Percentiles rank a stretch among this genome's conserved stretches.
Evolutionary conservation across 371 early-diverging fungal species (phyloP).

Genomic region (Fennellomyces sp.): DNA sequence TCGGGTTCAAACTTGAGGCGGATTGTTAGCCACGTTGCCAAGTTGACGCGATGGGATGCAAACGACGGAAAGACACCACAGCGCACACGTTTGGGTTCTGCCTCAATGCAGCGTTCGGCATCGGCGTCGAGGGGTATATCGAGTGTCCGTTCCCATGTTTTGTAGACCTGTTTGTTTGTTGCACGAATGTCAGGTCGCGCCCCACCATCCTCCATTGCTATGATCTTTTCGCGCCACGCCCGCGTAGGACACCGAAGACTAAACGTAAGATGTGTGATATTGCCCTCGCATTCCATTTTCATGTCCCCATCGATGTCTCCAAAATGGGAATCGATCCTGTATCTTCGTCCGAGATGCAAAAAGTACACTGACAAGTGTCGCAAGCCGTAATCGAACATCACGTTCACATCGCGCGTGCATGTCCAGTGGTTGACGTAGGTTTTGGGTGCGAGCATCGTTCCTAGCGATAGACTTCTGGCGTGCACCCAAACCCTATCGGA

Average conservation of each 20-base stretch:
- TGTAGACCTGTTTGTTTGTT: neutral
- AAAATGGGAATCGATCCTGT: conserved; percentile 35
- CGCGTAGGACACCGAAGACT: conserved; percentile 31
- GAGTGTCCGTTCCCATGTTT: conserved; percentile 31
- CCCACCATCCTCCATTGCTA: neutral
- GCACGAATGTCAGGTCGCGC: neutral
- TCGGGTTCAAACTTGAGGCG: conserved; percentile 28
- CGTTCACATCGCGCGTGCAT: conserved; percentile 4
- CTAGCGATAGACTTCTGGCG: conserved; percentile 8
- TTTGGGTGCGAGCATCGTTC: conserved; percentile 14
- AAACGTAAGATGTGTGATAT: conserved; percentile 27
- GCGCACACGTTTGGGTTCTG: neutral
- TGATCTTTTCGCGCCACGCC: conserved; percentile 24
- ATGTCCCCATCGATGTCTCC: conserved; percentile 31
- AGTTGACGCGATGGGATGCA: conserved; percentile 11
- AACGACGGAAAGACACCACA: conserved; percentile 20
- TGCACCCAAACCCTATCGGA: neutral
- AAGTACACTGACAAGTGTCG: conserved; percentile 34
- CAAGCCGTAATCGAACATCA: conserved; percentile 22
- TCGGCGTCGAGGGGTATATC: conserved; percentile 20
- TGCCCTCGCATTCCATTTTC: conserved; percentile 21
- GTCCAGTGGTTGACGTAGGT: conserved; percentile 25
- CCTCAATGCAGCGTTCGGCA: neutral
- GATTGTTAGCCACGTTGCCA: conserved; percentile 42
- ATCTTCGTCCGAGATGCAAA: conserved; percentile 21